Base-by-base conservation (phyloP, 805 yeast species). In the Sungouiozyma ichnusensis region DNA sequence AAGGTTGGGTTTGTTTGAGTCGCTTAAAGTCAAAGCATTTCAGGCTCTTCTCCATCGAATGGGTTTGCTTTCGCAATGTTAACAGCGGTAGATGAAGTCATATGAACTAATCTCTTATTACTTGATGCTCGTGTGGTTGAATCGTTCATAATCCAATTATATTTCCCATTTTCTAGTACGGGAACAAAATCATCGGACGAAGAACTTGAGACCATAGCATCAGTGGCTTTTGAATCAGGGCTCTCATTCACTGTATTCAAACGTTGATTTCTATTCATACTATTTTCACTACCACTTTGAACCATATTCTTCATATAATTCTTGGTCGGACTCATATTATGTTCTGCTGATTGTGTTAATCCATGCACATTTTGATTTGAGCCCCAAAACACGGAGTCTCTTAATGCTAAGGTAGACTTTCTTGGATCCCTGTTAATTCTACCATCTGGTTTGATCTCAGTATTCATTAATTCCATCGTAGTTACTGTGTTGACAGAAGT, bases 401-500 rank as follows among this genome's bases (percentile, higher is more conserved):
- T 59, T 42, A 61, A 50, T 7, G 63, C 65, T 33, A 68, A 43
- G 19, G 63, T 60, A 1, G 71, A 64, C 48, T 67, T 68, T 44
- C 66, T 59, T 16, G 71, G 69, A 41, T 67, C 69, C 46, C 71
- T 68, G 33, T 64, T 64, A 20, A 71, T 55, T 33, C 60, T 60
- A 24, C 64, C 65, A 46, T 79, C 83, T 33, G 81, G 83, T 2
- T 83, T 86, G 35, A 86, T 68, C 53, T 86, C 73, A 33, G 87
- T 85, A 3, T 85, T 81, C 55, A 86, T 72, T 37, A 87, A 71
- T 57, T 85, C 90, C 39, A 81, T 85, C 1, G 96, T 85, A 27
- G 88, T 79, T 29, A 88, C 88, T 0, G 95, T 86, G 20, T 86
- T 87, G 44, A 82, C 54, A 0, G 96, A 84, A 33, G 73, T 74